Base-by-base conservation (phyloP, 768 basidiomycete species). In the Pulveroboletus sp. region DNA sequence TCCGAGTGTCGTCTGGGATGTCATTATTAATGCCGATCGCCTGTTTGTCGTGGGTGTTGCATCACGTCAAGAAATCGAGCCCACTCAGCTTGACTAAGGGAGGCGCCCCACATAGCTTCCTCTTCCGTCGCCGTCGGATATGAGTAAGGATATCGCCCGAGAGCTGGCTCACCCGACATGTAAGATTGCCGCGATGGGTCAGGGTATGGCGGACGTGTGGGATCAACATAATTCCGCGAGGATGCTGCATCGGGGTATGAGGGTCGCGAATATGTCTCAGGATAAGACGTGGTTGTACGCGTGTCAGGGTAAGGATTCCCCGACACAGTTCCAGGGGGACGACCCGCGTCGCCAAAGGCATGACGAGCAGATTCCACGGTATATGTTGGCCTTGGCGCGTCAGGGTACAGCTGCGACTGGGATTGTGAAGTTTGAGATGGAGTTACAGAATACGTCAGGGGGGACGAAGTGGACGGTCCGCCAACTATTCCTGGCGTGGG, bases 31-130 rank as follows among this genome's bases (percentile, higher is more conserved):
- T 57, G 63, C 56, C 68, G 62, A 46, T 64, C 66, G 18, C 57
- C 56, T 37, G 61, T 48, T 51, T 63, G 63, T 49, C 64, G 50
- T 47, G 73, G 66, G 14, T 80, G 77, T 60, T 81, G 75, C 68
- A 87, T 75, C 39, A 78, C 83, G 52, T 86, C 82, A 67, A 89
- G 68, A 62, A 80, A 79, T 51, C 74, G 73, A 36, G 71, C 74
- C 84, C 88, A 89, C 67, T 89, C 88, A 36, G 82, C 80, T 56
- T 86, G 83, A 49, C 80, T 86, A 61, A 90, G 85, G 33, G 82
- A 78, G 14, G 86, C 77, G 38, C 86, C 86, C 86, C 87, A 90
- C 74, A 88, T 83, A 30, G 73, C 73, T 33, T 75, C 70, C 55
- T 85, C 82, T 51, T 83, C 84, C 39, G 79, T 76, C 36, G 57